Evolutionary conservation across 2,329 filamentous ascomycete species (phyloP).

Genomic region (Nectriaceae sp.): DNA sequence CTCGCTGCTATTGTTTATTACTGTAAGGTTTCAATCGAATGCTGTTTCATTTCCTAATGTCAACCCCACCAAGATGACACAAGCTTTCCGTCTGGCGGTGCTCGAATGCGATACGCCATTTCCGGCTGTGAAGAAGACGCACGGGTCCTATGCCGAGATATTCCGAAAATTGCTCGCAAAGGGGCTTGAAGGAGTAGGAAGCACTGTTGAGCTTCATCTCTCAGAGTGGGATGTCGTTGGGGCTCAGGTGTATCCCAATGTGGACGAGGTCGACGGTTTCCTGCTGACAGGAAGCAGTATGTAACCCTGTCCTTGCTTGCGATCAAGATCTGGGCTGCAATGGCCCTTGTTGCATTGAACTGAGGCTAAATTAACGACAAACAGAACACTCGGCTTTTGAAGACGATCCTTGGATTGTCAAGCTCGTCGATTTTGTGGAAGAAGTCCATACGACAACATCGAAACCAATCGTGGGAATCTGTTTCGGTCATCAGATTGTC

Average conservation of each 20-base stretch:
- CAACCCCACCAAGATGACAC: slow-evolving; percentile 20
- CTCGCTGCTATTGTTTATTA: too few species aligned
- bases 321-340: background rate
- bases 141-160: slow-evolving; percentile 33
- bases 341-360: background rate
- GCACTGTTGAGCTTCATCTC: slow-evolving; percentile 26
- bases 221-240: slow-evolving; percentile 34
- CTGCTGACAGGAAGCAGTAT: slow-evolving; percentile 37
- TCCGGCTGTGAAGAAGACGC: slow-evolving; percentile 24
- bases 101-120: slow-evolving; percentile 37
- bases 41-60: too few species aligned
- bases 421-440: slow-evolving; percentile 38
- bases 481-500: slow-evolving; percentile 49
- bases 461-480: slow-evolving; percentile 44
- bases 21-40: too few species aligned
- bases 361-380: background rate
- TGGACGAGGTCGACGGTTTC: slow-evolving; percentile 31
- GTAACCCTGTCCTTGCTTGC: background rate
- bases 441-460: slow-evolving; percentile 26
- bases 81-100: slow-evolving; percentile 28
- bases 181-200: slow-evolving; percentile 24
- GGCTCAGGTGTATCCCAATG: slow-evolving; percentile 27
- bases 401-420: slow-evolving; percentile 43
- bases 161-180: slow-evolving; percentile 30
- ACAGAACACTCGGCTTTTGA: slow-evolving; percentile 39